phyloP scores from a whole-genome alignment of 305 asterid species.

The Plantago lanceolata region DNA sequence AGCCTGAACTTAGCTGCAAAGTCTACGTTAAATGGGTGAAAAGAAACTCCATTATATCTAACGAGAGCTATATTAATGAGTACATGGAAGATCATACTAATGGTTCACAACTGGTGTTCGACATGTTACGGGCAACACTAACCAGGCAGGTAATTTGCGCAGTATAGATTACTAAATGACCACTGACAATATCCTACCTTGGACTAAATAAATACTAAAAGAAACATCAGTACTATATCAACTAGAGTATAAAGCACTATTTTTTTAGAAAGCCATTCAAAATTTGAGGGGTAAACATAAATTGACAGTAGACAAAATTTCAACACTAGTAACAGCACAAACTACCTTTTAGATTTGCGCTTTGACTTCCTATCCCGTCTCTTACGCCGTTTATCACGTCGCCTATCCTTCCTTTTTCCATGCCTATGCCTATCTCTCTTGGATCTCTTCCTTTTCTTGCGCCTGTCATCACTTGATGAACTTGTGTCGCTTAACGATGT shows the following conservation, averaged over 20 bases:
- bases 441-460: conserved; percentile 79
- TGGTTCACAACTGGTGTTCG: background rate
- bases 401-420: conserved; percentile 62
- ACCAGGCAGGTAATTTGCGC: too few species aligned
- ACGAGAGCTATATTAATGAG: background rate
- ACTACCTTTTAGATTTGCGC: conserved; percentile 73
- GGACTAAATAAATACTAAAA: background rate
- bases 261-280: background rate
- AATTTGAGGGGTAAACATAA: background rate
- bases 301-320: background rate
- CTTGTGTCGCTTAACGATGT: conserved; percentile 75
- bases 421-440: conserved; percentile 68
- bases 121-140: background rate
- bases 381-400: conserved; percentile 74
- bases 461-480: conserved; percentile 81
- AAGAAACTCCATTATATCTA: background rate
- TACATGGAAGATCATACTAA: background rate
- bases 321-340: background rate
- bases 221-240: background rate
- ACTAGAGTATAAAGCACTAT: background rate
- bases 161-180: background rate
- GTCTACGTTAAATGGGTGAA: background rate
- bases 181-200: background rate
- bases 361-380: conserved; percentile 75
- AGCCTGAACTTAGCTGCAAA: background rate